These are phyloP conservation scores for Microdochium paspali DNA, from an alignment of 2,329 filamentous ascomycete genomes.

Conservation along the genomic window DNA sequence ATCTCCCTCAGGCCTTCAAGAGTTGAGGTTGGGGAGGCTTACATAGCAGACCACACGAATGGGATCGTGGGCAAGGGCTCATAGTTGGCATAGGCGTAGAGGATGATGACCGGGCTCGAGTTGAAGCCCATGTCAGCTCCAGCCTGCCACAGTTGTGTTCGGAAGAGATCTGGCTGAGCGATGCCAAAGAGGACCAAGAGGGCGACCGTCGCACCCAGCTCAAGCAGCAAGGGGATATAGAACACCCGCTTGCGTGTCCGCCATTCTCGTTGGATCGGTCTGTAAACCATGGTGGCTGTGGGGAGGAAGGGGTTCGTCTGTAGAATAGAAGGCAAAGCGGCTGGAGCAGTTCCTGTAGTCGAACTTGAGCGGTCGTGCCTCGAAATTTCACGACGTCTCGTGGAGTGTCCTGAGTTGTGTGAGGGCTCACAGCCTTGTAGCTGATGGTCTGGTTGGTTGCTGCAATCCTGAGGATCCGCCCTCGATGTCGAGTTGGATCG, in stretches of 20 bases:
- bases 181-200: conserved; percentile 64
- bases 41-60: conserved; percentile 67
- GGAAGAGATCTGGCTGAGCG: conserved; percentile 63
- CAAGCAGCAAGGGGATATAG: conserved; percentile 47
- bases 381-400: no score
- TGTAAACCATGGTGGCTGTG: conserved; percentile 30
- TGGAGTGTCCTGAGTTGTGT: no score
- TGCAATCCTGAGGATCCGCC: no score
- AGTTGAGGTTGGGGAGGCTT: no score
- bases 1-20: no score
- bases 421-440: no score
- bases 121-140: conserved; percentile 65
- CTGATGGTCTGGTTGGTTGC: no score
- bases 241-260: conserved; percentile 48
- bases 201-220: conserved; percentile 56
- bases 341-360: no score
- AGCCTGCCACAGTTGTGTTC: conserved; percentile 63
- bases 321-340: not conserved
- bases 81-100: conserved; percentile 69
- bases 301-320: not conserved
- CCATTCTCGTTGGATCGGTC: conserved; percentile 51
- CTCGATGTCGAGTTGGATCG: no score
- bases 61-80: conserved; percentile 50
- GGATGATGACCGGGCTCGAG: conserved; percentile 57
- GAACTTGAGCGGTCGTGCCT: no score